Evolutionary conservation across 805 yeast species (phyloP).

Genomic region (Saccharomyces cerevisiae): DNA sequence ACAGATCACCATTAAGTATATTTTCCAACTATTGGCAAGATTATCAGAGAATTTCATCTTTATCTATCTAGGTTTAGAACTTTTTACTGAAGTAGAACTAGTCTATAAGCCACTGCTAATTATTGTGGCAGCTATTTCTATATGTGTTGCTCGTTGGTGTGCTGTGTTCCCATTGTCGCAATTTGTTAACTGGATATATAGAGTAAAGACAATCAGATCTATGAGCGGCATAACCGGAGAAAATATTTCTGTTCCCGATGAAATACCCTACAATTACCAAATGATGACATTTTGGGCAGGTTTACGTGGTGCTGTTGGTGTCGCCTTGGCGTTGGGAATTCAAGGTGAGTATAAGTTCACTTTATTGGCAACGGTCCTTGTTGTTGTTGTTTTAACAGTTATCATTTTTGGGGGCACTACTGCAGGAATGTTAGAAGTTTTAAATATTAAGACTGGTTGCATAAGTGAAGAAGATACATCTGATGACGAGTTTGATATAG

Average conservation of each 20-base stretch:
- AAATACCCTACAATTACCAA: conserved; percentile 90
- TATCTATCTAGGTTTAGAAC: conserved; percentile 85
- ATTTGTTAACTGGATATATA: conserved; percentile 70
- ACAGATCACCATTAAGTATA: conserved; percentile 91
- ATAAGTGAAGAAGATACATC: conserved; percentile 65
- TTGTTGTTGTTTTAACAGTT: conserved; percentile 93
- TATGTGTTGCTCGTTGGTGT: conserved; percentile 93
- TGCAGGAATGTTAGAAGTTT: conserved; percentile 92
- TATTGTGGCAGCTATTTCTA: conserved; percentile 79
- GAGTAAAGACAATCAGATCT: conserved; percentile 45
- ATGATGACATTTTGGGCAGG: conserved; percentile 99
- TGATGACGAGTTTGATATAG: conserved; percentile 94
- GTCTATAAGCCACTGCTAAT: conserved; percentile 91
- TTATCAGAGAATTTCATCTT: conserved; percentile 93
- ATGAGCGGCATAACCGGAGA: conserved; percentile 23
- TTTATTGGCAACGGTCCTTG: conserved; percentile 86
- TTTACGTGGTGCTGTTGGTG: conserved; percentile 97
- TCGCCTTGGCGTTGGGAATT: conserved; percentile 93
- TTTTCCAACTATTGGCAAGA: conserved; percentile 90
- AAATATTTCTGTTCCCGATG: conserved; percentile 52
- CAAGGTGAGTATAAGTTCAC: conserved; percentile 90
- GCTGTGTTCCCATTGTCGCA: conserved; percentile 92
- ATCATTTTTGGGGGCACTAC: conserved; percentile 97
- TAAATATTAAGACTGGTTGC: conserved; percentile 88
- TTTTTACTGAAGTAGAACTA: conserved; percentile 92